Base-by-base conservation (phyloP, 192 early-diverging fungal genomes). In the Borealophlyctis nickersoniae region DNA sequence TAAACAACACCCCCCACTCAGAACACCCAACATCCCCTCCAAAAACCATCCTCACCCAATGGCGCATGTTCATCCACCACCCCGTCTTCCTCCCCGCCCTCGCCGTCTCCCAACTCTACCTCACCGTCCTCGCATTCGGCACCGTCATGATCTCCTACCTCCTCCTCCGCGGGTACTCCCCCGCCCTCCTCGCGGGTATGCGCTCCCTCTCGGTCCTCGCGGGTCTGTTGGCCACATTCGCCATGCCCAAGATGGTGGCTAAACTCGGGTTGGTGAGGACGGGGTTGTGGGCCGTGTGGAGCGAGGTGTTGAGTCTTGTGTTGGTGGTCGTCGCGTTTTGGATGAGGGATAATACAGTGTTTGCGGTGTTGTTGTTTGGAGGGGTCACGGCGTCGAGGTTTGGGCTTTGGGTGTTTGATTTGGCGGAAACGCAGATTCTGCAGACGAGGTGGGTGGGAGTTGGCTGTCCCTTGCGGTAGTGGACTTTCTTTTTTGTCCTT, bases 331-430 rank as follows among this genome's bases (percentile, higher is more conserved):
- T 58, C 0, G 54, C 69, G 0, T 74, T 77, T 69, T 73, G 56
- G 51, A 30, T 79, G 14, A 29, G 49, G 9, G 31, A 55, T 1
- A 31, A 36, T 0, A 49, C n/a, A 3, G 24, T 36, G 1, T 26
- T 28, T 1, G 61, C 63, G 24, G 34, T 49, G 13, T 32, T 80
- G 68, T 53, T 80, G 31, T 68, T 80, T 51, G 67, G 24, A 13
- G 75, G 78, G 7, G 65, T 66, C 5, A 60, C 52, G 16, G 26
- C 65, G 28, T 74, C 72, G 4, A 52, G 78, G 11, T 71, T 71
- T 36, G 78, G 78, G 11, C 62, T 80, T 58, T 80, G 78, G 78
- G 34, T 55, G 1, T 80, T 80, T 73, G 78, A 80, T 55, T 31
- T 80, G 62, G 55, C 55, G 0, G 69, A 80, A 59, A 74, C 49